Base-by-base conservation (phyloP, 2,329 filamentous ascomycete species). In the Ascomycota sp. region DNA sequence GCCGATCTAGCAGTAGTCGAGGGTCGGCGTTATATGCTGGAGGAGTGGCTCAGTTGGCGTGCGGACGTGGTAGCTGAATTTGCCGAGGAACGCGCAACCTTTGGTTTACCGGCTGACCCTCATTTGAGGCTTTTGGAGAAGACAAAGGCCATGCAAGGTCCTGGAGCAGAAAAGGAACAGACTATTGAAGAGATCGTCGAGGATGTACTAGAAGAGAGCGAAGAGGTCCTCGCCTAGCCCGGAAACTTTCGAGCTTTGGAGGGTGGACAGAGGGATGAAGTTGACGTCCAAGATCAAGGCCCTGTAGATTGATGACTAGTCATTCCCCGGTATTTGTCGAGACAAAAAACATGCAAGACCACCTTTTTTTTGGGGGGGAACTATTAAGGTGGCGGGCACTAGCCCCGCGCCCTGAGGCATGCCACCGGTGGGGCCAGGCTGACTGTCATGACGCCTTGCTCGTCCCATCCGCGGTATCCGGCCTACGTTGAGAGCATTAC, bases 1-100 rank as follows among this genome's bases (percentile, higher is more conserved):
- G 89, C 86, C 43, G 89, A 95, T 59, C 72, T 85, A 45, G 86
- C 85, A 23, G 83, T 98, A 30, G 78, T 98, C 37, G 86, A 95
- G 56, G 74, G 72, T 41, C 72, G 89, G 42, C 74, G 86, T 48
- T 64, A 71, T 44, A 61, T 82, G 47, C 72, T 98, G 43, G 70
- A 77, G 40, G 86, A 95, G 57, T 98, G 89, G 89, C 53, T 75
- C 43, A 70, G 70, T 33, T 98, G 85, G 82, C 68, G 83, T 48
- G 69, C 71, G 44, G 61, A 65, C 35, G 68, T 82, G 40, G 73
- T 78, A 55, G 65, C 66, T 39, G 73, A 92, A 44, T 51, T 86
- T 29, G 52, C 56, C 35, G 75, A 80, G 43, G 82, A 92, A 54
- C 67, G 77, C 35, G 63, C 66, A 30, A 69, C 60, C 6, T 54